Base-by-base conservation (phyloP, 2,329 filamentous ascomycete genomes). In the Cladophialophora immunda region DNA sequence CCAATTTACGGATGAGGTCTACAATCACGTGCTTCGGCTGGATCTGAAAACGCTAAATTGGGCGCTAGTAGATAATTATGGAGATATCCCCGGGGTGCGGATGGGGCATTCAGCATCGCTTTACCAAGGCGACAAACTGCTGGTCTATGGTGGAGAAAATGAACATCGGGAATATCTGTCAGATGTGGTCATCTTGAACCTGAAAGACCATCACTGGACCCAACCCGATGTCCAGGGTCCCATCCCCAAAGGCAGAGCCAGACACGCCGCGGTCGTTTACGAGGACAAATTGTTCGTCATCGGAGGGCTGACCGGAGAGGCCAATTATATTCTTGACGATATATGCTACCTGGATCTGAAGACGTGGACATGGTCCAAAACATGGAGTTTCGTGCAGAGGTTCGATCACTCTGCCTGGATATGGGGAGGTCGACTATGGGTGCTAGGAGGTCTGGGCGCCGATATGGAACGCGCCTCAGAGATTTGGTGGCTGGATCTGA, bases 381-480 rank as follows among this genome's bases (percentile, higher is more conserved):
- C 93, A 47, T 99, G 95, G 95, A 92, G 90, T 68, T 99, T 99
- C 76, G 94, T 97, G 29, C 90, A 92, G 57, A 89, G 95, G 45
- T 99, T 97, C 76, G 95, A 99, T 74, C 95, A 99, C 77, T 93
- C 93, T 17, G 93, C 92, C 60, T 97, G 94, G 85, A 90, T 99
- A 67, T 97, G 94, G 86, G 90, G 91, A 63, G 94, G 95, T 69
- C 89, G 93, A 52, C 90, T 99, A 36, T 99, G 94, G 94, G 93
- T 98, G 6, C 97, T 97, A 78, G 95, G 95, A 45, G 95, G 95
- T 1, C 85, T 99, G 58, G 95, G 93, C 69, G 92, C 95, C 73
- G 94, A 97, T 72, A 97, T 98, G 93, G 94, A 98, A 81, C 94
- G 97, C 74, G 93, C 92, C 68, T 94, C 93, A 67, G 95, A 99